phyloP scores from a whole-genome alignment of 805 yeast species.

The Myxozyma mucilagina region DNA sequence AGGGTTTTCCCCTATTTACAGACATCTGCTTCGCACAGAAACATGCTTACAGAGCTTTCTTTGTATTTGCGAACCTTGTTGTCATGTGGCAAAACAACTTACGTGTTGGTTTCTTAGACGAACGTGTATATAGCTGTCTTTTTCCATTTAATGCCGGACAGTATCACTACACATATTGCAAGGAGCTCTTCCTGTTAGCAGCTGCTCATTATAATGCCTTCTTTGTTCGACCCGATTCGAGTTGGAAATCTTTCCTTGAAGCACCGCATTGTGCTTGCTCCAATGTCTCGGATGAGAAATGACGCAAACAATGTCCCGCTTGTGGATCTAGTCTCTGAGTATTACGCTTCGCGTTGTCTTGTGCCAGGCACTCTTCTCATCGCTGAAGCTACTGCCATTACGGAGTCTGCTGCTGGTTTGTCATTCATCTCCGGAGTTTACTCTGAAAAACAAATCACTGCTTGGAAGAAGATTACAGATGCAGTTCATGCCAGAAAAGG shows the following conservation, averaged over 20 bases:
- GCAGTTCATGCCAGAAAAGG: slow-evolving; percentile 50
- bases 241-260: slow-evolving; percentile 34
- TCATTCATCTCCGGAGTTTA: slow-evolving; percentile 45
- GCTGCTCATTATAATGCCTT: no score
- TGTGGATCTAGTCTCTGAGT: slow-evolving; percentile 49
- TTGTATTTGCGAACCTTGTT: no score
- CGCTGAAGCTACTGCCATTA: slow-evolving; percentile 58
- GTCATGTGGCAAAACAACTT: no score
- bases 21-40: no score
- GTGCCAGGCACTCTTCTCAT: slow-evolving; percentile 60
- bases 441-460: slow-evolving; percentile 81
- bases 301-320: slow-evolving; percentile 19
- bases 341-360: slow-evolving; percentile 56
- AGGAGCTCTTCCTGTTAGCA: no score
- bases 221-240: slow-evolving; percentile 34
- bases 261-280: slow-evolving; percentile 51
- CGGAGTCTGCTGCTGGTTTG: slow-evolving; percentile 47
- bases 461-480: slow-evolving; percentile 60
- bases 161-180: no score
- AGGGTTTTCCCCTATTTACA: no score
- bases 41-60: no score
- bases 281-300: slow-evolving; percentile 50
- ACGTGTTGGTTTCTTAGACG: no score
- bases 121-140: no score
- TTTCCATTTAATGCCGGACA: no score